Base-by-base conservation (phyloP, 2,329 filamentous ascomycete genomes). In the Colletotrichum truncatum region DNA sequence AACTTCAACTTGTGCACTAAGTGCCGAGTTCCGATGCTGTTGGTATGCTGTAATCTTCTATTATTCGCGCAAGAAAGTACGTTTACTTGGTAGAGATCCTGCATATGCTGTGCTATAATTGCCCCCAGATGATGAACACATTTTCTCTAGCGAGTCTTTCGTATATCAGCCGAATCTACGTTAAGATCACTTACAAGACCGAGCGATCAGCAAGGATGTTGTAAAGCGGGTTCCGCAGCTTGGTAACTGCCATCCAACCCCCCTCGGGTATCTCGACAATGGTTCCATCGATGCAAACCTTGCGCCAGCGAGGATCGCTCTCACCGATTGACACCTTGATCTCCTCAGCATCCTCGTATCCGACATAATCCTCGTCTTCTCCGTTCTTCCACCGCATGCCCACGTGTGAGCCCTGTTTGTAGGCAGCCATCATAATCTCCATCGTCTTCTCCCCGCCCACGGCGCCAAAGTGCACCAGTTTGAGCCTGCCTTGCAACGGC, bases 281-380 rank as follows among this genome's bases (percentile, higher is more conserved):
- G 56, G 91, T 93, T 3, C 95, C 95, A 76, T 98, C 95, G n/a
- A 98, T 84, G 75, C 95, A 98, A 12, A 97, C 86, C 73, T 94
- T 88, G 66, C 95, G 84, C 94, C 94, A 98, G 55, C 89, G 82
- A 46, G 81, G 82, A n/a, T 93, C 88, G 14, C 86, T 81, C 72
- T 96, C 92, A 1, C 81, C 68, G 34, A 93, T 89, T 14, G 86
- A 84, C 48, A 98, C 88, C 63, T 80, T 83, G 16, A 97, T 70
- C 54, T 86, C 86, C 2, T 91, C 86, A 6, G 96, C 84, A 57
- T 87, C 85, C 16, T 91, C 87, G 74, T 98, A 98, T 0, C 84
- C 84, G 1, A 98, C 90, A 14, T 80, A 80, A 18, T 91, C 51
- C 26, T 65, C 48, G 6, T 11, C 81, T 34, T 91, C 84, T 10